phyloP scores from a whole-genome alignment of 768 basidiomycete genomes.

The Macrocybe gigantea region DNA sequence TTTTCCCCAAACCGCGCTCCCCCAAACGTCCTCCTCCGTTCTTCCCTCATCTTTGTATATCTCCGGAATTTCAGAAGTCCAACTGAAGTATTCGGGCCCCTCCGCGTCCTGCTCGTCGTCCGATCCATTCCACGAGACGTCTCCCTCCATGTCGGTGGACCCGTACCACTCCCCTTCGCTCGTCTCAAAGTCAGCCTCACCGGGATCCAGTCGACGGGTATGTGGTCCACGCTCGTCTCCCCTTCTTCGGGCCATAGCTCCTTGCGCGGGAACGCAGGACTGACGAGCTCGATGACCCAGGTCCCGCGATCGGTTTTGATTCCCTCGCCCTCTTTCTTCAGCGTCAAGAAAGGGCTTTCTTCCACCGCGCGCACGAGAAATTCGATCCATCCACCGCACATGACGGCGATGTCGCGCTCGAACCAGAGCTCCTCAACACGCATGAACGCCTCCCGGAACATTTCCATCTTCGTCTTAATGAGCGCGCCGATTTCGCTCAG shows the following conservation, averaged over 20 bases:
- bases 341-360: conserved; percentile 28
- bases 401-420: conserved; percentile 34
- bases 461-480: conserved; percentile 50
- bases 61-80: conserved; percentile 1
- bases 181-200: conserved; percentile 22
- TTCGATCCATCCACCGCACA: conserved; percentile 63
- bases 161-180: conserved; percentile 21
- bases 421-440: conserved; percentile 48
- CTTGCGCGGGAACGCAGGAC: conserved; percentile 22
- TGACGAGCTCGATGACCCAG: conserved; percentile 44
- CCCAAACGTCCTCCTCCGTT: conserved; percentile 2
- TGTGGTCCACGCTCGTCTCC: conserved; percentile 30
- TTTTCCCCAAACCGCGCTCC: conserved; percentile 4
- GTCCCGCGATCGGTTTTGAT: conserved; percentile 21
- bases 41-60: conserved; percentile 1
- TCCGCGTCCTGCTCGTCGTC: conserved; percentile 26
- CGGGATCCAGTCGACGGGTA: conserved; percentile 40
- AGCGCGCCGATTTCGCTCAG: conserved; percentile 41
- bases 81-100: conserved; percentile 12
- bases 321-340: conserved; percentile 32
- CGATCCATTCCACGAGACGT: conserved; percentile 34
- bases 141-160: conserved; percentile 35
- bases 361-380: conserved; percentile 43
- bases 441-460: conserved; percentile 41
- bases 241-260: conserved; percentile 23